Base-by-base conservation (phyloP, 805 yeast species). In the Zygosaccharomyces gambellarensis region DNA sequence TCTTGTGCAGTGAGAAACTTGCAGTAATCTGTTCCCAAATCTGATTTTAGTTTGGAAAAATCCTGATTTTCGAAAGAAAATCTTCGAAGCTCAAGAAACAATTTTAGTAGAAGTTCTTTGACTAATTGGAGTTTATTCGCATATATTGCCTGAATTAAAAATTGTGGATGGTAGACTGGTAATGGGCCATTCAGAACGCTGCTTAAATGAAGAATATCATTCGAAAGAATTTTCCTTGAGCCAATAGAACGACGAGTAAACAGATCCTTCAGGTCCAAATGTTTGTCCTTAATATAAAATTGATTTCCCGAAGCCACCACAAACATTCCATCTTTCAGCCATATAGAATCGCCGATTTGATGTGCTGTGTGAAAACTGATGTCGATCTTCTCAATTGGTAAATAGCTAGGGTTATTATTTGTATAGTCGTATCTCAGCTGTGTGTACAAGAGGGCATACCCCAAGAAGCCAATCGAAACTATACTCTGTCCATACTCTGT, bases 281-380 rank as follows among this genome's bases (percentile, higher is more conserved):
- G 61, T 58, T 86, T 83, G 62, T 89, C 95, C 50, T 87, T 87
- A 31, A 90, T 75, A 58, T 87, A 90, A 42, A 90, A 76, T 63
- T 90, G 97, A 65, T 90, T 90, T 0, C 97, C 97, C 12, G 92
- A 75, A 2, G 94, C 97, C 49, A 88, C 80, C 1, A 87, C 90
- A 47, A 90, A 74, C 14, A 82, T 77, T 1, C 95, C 96, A 59
- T 83, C 81, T 43, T 78, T 75, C 54, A 92, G 71, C 97, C 97
- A 92, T 11, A 85, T 74, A 12, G 95, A 85, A 63, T 90, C 97
- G 6, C 96, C 97, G 51, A 90, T 89, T 12, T 73, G 74, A 62
- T 90, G 96, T 0, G 87, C 72, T 0, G 97, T 90, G 59, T 78
- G 86, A 30, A 75, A 75, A 1, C 81, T 73, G 2, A 90, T 80